phyloP scores from a whole-genome alignment of 192 early-diverging fungal genomes.

The Podila clonocystis region DNA sequence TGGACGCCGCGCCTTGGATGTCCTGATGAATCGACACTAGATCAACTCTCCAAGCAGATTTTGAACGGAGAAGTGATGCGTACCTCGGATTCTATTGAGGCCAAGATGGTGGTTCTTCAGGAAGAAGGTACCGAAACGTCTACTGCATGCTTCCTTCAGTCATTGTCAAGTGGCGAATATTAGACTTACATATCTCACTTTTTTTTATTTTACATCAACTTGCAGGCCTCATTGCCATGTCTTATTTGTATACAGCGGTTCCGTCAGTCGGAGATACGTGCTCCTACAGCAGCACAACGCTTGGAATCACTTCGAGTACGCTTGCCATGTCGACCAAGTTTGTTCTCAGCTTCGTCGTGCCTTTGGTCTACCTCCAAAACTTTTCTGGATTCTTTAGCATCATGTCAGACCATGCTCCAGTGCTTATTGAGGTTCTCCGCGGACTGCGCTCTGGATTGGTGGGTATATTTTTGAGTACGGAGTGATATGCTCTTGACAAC shows the following conservation, averaged over 20 bases:
- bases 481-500: background rate
- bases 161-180: background rate
- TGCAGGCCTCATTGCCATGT: slow-evolving; percentile 48
- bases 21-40: slow-evolving; percentile 47
- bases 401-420: slow-evolving; percentile 59
- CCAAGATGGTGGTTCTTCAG: slow-evolving; percentile 60
- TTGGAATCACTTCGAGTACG: slow-evolving; percentile 26
- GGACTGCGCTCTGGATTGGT: slow-evolving; percentile 41
- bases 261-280: slow-evolving; percentile 33
- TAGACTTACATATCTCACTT: background rate
- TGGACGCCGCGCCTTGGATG: slow-evolving; percentile 47
- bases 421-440: slow-evolving; percentile 54
- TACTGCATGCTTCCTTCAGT: background rate
- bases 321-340: slow-evolving; percentile 52
- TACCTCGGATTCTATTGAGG: slow-evolving; percentile 45
- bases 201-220: background rate
- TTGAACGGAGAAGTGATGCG: slow-evolving; percentile 64
- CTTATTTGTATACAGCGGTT: slow-evolving; percentile 40
- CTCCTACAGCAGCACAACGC: slow-evolving; percentile 35
- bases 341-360: slow-evolving; percentile 60
- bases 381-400: slow-evolving; percentile 59
- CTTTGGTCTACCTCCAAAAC: slow-evolving; percentile 57
- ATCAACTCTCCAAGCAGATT: slow-evolving; percentile 57
- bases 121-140: slow-evolving; percentile 37
- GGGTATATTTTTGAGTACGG: slow-evolving; percentile 10